Conservation (phyloP, 2,329 filamentous ascomycete species). For the Sporothrix globosa region DNA sequence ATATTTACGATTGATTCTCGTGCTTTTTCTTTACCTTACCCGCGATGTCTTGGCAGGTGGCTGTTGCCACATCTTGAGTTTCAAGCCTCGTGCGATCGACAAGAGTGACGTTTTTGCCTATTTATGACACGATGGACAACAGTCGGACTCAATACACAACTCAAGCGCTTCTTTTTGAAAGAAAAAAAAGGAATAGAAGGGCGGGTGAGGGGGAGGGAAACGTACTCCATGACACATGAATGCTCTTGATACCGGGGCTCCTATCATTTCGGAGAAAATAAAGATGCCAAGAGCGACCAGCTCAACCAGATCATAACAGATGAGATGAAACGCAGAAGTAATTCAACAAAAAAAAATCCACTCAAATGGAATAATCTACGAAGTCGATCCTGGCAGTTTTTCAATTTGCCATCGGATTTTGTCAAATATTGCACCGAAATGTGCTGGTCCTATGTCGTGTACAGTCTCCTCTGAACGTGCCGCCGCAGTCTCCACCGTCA, state of each 20-base stretch:
- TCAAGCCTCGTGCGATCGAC: constrained; percentile 30
- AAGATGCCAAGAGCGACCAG: no score
- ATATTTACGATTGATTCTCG: neutral
- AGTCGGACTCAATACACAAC: neutral
- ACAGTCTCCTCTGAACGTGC: constrained; percentile 22
- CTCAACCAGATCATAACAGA: neutral
- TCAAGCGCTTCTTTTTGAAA: neutral
- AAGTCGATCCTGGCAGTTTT: neutral
- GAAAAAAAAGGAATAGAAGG: no score
- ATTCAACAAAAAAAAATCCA: neutral
- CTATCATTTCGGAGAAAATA: neutral
- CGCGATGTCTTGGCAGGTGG: neutral
- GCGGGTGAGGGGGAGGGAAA: no score
- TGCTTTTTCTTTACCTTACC: neutral
- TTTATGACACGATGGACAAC: neutral
- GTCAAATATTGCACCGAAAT: neutral
- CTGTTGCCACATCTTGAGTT: constrained; percentile 10
- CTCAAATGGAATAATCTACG: constrained; percentile 11
- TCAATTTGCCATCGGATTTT: neutral
- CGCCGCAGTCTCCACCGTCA: neutral
- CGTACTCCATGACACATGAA: neutral
- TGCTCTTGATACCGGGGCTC: neutral
- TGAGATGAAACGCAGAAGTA: neutral
- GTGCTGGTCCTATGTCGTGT: neutral
- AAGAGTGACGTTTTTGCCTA: constrained; percentile 6